These are phyloP conservation scores for Globisporangium apiculatum DNA, from an alignment of 352 stramenopile species.

Conservation along the genomic window DNA sequence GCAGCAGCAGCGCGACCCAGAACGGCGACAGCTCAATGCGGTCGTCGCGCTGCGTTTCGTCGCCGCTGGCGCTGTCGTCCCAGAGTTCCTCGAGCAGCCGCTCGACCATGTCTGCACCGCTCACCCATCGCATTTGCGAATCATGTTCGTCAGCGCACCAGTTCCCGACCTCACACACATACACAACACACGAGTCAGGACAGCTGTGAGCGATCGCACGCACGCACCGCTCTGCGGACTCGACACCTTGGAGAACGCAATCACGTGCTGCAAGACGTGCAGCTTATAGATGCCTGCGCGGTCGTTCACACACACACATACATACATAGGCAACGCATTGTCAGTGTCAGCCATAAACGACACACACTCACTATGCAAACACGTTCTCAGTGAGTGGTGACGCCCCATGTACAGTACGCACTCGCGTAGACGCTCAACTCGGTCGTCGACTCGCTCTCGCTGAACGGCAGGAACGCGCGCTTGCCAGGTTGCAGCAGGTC, in stretches of 20 bases:
- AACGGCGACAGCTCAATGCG: conserved; percentile 25
- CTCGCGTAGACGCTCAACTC: conserved; percentile 15
- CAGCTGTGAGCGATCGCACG: too few species aligned
- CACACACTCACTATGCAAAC: not conserved
- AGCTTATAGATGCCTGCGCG: conserved; percentile 25
- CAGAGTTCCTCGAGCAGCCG: conserved; percentile 27
- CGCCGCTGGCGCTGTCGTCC: conserved; percentile 5
- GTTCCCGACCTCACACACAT: too few species aligned
- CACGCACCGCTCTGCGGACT: conserved; percentile 11
- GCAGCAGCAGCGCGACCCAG: conserved; percentile 3
- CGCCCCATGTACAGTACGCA: not conserved
- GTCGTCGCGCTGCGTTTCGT: not conserved
- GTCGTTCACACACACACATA: not conserved
- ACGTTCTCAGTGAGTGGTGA: too few species aligned
- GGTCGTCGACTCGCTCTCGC: not conserved
- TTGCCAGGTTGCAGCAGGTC: conserved; percentile 31
- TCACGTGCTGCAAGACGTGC: conserved; percentile 24
- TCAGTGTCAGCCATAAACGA: not conserved
- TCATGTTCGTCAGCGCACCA: not conserved
- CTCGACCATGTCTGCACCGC: conserved; percentile 24
- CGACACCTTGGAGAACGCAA: conserved; percentile 24
- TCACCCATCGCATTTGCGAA: not conserved
- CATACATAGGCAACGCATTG: too few species aligned
- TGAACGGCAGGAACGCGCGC: conserved; percentile 33
- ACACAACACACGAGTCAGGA: not conserved